Conservation (phyloP, 2,329 filamentous ascomycete species). For the Calonectria pauciramosa region DNA sequence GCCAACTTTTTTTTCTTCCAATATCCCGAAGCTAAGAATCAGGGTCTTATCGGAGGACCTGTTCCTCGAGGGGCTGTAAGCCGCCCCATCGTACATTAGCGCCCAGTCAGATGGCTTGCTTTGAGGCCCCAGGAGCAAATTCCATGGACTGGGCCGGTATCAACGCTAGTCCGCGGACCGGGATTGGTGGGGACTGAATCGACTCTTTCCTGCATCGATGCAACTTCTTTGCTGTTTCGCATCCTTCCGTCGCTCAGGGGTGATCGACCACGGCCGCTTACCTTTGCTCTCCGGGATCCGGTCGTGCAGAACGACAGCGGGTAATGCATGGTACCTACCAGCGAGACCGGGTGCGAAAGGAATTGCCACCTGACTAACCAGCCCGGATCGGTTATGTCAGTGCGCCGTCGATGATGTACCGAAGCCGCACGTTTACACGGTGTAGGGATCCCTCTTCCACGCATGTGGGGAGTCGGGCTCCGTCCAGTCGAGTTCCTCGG, state of each 20-base stretch:
- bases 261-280: not conserved
- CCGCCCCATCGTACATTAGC: slow-evolving; percentile 34
- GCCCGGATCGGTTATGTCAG: slow-evolving; percentile 25
- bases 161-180: slow-evolving; percentile 24
- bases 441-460: slow-evolving; percentile 35
- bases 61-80: slow-evolving; percentile 25
- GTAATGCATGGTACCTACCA: slow-evolving; percentile 25
- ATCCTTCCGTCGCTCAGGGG: slow-evolving; percentile 14
- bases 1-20: not conserved
- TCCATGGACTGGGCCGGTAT: slow-evolving; percentile 25
- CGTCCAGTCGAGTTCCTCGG: slow-evolving; percentile 7
- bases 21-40: slow-evolving; percentile 19
- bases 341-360: slow-evolving; percentile 8
- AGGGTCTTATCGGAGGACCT: slow-evolving; percentile 35
- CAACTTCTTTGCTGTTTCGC: slow-evolving; percentile 11
- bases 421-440: slow-evolving; percentile 24
- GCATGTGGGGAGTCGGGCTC: slow-evolving; percentile 22
- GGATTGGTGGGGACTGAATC: slow-evolving; percentile 31
- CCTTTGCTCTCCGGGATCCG: not conserved
- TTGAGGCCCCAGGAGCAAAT: slow-evolving; percentile 8
- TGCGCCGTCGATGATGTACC: slow-evolving; percentile 27
- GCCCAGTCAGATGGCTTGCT: slow-evolving; percentile 22
- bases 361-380: slow-evolving; percentile 26
- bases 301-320: slow-evolving; percentile 14
- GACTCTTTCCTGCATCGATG: slow-evolving; percentile 17